These are phyloP conservation scores for Mollisia scopiformis DNA, from an alignment of 2,329 filamentous ascomycete species.

Conservation along the genomic window DNA sequence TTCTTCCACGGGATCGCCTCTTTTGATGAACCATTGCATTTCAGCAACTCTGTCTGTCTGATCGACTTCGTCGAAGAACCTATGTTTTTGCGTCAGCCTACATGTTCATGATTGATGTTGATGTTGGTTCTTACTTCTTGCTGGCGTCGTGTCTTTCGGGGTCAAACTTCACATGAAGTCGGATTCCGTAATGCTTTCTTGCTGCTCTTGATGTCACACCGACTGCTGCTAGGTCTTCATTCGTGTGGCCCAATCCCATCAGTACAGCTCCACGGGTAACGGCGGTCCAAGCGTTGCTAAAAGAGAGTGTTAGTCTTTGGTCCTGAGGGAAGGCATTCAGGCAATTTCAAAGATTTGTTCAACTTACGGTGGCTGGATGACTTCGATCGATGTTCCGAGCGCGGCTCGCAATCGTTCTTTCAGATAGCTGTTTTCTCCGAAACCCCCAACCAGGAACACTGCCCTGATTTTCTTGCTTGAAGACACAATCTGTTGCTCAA, in stretches of 20 bases:
- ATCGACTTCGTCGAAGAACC: constrained; percentile 3
- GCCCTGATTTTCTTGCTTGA: constrained; percentile 43
- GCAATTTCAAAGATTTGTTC: no score
- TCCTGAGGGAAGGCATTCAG: no score
- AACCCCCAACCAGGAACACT: constrained; percentile 27
- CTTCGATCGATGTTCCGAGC: constrained; percentile 40
- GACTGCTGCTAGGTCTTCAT: constrained; percentile 37
- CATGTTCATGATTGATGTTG: background rate
- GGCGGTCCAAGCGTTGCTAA: constrained; percentile 48
- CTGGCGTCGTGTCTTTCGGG: constrained; percentile 2
- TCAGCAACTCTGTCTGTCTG: background rate
- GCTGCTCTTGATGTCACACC: constrained; percentile 44
- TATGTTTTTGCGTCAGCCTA: background rate
- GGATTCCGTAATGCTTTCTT: constrained; percentile 48
- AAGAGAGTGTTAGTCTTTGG: background rate
- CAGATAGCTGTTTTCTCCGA: constrained; percentile 24
- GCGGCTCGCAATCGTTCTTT: constrained; percentile 45
- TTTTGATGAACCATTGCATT: constrained; percentile 23
- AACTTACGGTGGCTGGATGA: constrained; percentile 47
- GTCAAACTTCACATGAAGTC: constrained; percentile 20
- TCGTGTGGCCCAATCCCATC: constrained; percentile 45
- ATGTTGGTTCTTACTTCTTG: constrained; percentile 1
- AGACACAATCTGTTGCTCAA: constrained; percentile 48
- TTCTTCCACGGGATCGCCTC: constrained; percentile 17
- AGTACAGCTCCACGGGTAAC: constrained; percentile 55